Base-by-base conservation (phyloP, 345 rosid species). In the Noccaea bulbosa region DNA sequence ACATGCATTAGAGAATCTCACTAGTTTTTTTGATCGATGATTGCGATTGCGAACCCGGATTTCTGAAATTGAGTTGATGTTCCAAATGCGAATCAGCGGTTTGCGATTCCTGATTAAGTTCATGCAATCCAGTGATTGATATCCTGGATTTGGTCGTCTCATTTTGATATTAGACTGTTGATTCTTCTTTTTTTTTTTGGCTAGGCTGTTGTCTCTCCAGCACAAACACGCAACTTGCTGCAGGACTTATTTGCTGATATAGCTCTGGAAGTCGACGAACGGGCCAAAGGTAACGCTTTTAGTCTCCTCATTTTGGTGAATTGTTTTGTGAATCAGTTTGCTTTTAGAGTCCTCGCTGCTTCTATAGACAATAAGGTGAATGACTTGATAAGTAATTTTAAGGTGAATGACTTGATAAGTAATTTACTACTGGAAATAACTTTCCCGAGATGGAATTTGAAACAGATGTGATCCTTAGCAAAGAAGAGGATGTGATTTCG, bases 231-330 rank as follows among this genome's bases (percentile, higher is more conserved):
- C 59, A 84, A 92, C 79, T 77, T 90, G 78, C 80, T 94, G 75
- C 98, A 88, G 55, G 92, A 87, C 71, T 72, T 94, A 69, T 91
- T 94, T 66, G 93, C 98, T 14, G 99, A 92, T 68, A 80, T 91
- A 63, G 98, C 98, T 72, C 72, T 93, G 49, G 94, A 87, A 84
- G 91, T 93, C 11, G 98, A 93, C 79, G 92, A 92, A 35, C 89
- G 89, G 52, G 97, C 99, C 44, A 88, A 78, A 86, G 96, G 99
- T 94, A 30, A 54, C 41, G 37, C 43, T 33, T 57, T 55, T 62
- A 8, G 4, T 17, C 30, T 49, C 12, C 38, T 4, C 41, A 39
- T 15, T 38, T 59, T 30, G 11, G 11, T 33, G 2, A 41, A 11
- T 27, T 14, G 1, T 52, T 6, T 16, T 33, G 32, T 51, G 16